phyloP scores from a whole-genome alignment of 768 basidiomycete genomes.

The Hericium alpestre region DNA sequence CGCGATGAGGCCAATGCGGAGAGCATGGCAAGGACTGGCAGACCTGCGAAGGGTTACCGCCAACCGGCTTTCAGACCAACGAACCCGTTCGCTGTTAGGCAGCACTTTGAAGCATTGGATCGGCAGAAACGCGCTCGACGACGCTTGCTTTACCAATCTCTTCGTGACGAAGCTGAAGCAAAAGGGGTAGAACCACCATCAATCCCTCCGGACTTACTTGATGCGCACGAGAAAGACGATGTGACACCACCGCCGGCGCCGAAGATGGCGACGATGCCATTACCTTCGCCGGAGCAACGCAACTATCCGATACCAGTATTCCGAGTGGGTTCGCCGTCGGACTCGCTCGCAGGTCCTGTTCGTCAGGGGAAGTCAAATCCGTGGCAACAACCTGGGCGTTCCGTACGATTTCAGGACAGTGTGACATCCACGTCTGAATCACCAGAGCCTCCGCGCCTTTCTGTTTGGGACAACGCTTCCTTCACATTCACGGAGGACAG shows the following conservation, averaged over 20 bases:
- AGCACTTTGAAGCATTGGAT: slow-evolving; percentile 4
- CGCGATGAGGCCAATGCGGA: background rate
- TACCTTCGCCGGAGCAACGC: background rate
- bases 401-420: no score
- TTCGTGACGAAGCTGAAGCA: slow-evolving; percentile 8
- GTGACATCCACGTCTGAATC: no score
- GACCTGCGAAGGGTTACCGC: background rate
- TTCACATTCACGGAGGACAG: no score
- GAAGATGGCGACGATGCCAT: background rate
- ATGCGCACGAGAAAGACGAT: slow-evolving; percentile 5
- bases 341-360: no score
- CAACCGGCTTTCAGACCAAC: slow-evolving; percentile 3
- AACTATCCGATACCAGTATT: no score
- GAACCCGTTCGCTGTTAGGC: slow-evolving; percentile 7
- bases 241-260: background rate
- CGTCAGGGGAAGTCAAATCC: no score
- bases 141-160: slow-evolving; percentile 11
- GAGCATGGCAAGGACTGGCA: background rate
- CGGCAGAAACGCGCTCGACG: slow-evolving; percentile 10
- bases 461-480: no score
- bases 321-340: no score
- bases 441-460: no score
- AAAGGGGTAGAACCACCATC: slow-evolving; percentile 5
- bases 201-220: slow-evolving; percentile 7
- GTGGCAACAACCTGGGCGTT: no score